These are phyloP conservation scores for Liriodendron chinense DNA, from an alignment of 164 flowering plant species.

Conservation along the genomic window DNA sequence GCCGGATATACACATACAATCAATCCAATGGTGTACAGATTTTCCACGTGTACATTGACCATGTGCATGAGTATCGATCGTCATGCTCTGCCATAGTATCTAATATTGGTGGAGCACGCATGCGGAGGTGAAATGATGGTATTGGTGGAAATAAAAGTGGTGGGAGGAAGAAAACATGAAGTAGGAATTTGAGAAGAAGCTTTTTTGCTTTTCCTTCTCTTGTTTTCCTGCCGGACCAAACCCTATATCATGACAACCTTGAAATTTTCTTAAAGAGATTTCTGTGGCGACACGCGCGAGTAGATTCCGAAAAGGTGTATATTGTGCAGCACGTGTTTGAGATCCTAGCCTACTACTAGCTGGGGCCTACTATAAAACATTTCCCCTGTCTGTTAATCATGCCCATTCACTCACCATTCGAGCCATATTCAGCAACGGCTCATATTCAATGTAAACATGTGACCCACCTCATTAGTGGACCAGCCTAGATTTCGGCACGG, in stretches of 20 bases:
- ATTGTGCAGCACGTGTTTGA: neutral
- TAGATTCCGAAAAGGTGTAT: neutral
- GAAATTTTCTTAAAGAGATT: neutral
- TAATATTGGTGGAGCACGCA: conserved; percentile 1
- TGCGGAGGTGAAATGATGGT: conserved; percentile 6
- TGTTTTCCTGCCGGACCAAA: conserved; percentile 11
- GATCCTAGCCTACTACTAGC: neutral
- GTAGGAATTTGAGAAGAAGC: neutral
- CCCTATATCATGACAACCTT: conserved; percentile 2
- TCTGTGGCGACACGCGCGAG: neutral
- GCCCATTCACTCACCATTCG: too few species aligned
- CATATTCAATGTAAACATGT: too few species aligned
- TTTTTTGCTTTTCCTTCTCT: neutral
- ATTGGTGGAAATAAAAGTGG: neutral
- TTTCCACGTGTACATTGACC: neutral
- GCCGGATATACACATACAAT: neutral
- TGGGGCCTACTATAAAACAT: neutral
- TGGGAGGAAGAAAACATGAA: neutral
- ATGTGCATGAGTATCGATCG: neutral
- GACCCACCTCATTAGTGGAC: too few species aligned
- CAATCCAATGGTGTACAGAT: neutral
- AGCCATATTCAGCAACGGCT: too few species aligned
- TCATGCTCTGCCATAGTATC: neutral
- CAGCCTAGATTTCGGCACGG: too few species aligned
- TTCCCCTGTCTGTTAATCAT: too few species aligned